Conservation (phyloP, 257 asterid genomes). For the Gynochthodes officinalis region DNA sequence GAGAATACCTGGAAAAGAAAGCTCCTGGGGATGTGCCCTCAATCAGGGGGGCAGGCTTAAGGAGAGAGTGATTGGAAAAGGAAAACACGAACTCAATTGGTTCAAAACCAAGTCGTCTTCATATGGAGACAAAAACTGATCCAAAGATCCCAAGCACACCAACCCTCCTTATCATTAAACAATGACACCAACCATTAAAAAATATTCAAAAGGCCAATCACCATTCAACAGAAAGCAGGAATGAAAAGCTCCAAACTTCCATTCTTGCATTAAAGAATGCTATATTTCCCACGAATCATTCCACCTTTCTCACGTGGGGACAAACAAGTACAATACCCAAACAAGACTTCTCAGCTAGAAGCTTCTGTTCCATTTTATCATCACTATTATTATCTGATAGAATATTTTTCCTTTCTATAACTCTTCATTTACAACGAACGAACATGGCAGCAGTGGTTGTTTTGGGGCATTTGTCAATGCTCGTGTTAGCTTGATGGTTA, state of each 20-base stretch:
- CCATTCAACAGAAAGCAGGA: constrained; percentile 35
- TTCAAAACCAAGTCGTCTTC: constrained; percentile 36
- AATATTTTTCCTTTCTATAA: neutral
- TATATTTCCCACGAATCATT: constrained; percentile 38
- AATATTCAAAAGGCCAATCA: constrained; percentile 23
- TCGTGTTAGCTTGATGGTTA: constrained; percentile 33
- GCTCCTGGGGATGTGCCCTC: constrained; percentile 30
- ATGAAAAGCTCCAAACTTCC: constrained; percentile 40
- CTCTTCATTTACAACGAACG: constrained; percentile 5
- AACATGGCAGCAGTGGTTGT: constrained; percentile 23
- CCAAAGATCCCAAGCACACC: constrained; percentile 42
- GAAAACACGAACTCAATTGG: constrained; percentile 36
- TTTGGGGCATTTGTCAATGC: constrained; percentile 26
- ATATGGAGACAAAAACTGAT: constrained; percentile 52
- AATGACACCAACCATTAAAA: constrained; percentile 58
- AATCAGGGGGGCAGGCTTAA: constrained; percentile 31
- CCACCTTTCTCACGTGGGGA: constrained; percentile 64
- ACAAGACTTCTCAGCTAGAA: constrained; percentile 23
- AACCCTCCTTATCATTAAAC: constrained; percentile 71
- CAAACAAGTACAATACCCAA: constrained; percentile 35
- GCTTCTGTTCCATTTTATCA: constrained; percentile 11
- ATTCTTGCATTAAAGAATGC: constrained; percentile 25
- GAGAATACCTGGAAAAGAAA: constrained; percentile 41
- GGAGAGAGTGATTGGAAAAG: constrained; percentile 44
- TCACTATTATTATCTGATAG: neutral